phyloP scores from a whole-genome alignment of 2,329 filamentous ascomycete species.

The Ceratocystis colombiana region DNA sequence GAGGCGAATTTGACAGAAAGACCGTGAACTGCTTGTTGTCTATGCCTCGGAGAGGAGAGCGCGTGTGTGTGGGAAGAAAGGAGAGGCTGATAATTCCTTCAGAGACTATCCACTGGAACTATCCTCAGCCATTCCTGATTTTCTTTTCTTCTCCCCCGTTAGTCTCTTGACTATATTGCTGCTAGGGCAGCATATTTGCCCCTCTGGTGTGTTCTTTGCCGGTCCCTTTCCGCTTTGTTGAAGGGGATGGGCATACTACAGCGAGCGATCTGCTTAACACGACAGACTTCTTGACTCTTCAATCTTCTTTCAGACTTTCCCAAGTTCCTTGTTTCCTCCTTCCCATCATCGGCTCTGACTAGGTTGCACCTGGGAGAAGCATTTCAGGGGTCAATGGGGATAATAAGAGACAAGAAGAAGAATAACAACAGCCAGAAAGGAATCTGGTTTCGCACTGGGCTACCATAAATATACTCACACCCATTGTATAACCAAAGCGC shows the following conservation, averaged over 20 bases:
- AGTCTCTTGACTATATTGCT: neutral
- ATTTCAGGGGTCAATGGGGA: conserved; percentile 15
- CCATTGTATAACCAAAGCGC: neutral
- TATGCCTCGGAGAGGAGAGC: neutral
- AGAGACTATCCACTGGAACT: no score
- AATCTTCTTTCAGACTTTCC: neutral
- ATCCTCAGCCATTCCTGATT: neutral
- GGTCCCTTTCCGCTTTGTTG: neutral
- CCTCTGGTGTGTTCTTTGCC: neutral
- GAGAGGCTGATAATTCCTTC: neutral
- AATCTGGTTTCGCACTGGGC: conserved; percentile 3
- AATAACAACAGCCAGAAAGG: conserved; percentile 6
- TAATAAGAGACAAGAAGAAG: conserved; percentile 12
- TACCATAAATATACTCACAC: neutral
- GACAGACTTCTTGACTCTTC: neutral
- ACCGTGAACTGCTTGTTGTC: conserved; percentile 9
- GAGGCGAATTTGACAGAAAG: conserved; percentile 14
- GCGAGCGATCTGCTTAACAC: neutral
- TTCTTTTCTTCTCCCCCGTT: neutral
- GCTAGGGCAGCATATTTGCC: conserved; percentile 1
- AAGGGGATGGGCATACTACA: neutral
- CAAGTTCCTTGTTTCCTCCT: conserved; percentile 15
- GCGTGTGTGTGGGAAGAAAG: neutral
- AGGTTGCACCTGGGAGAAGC: conserved; percentile 11
- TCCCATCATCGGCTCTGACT: conserved; percentile 9